phyloP scores from a whole-genome alignment of 148 eudicot genomes.

The Heliosperma pusillum region DNA sequence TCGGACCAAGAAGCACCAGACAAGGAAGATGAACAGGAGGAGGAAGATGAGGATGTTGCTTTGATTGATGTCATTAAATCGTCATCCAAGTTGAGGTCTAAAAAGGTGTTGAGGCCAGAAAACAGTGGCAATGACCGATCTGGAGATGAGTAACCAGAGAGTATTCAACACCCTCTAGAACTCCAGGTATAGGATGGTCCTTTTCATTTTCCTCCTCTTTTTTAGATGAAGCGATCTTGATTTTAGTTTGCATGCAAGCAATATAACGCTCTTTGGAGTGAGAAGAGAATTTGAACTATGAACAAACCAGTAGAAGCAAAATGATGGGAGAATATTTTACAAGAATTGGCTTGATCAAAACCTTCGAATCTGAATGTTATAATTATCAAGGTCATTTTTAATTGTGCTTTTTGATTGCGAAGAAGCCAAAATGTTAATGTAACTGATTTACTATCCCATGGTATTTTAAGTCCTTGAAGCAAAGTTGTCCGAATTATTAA shows the following conservation, averaged over 20 bases:
- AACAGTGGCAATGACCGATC: conserved; percentile 32
- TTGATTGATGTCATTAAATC: conserved; percentile 65
- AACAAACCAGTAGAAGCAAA: too few species aligned
- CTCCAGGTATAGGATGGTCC: conserved; percentile 40
- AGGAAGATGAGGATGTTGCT: conserved; percentile 73
- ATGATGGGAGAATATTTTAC: too few species aligned
- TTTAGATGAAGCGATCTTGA: not conserved
- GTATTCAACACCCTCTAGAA: conserved; percentile 38
- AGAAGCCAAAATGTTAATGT: not conserved
- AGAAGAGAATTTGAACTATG: too few species aligned
- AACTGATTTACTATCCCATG: not conserved
- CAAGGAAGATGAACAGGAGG: conserved; percentile 57
- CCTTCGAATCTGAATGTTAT: too few species aligned
- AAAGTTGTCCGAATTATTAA: not conserved
- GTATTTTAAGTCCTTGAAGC: not conserved
- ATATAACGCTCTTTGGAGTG: not conserved
- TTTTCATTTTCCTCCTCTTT: not conserved
- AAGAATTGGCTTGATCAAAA: too few species aligned
- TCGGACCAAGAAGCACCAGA: conserved; percentile 75
- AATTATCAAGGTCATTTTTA: too few species aligned
- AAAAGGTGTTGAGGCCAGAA: conserved; percentile 43
- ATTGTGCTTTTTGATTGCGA: not conserved
- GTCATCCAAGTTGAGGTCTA: conserved; percentile 66
- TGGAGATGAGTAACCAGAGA: conserved; percentile 36
- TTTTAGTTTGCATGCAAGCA: conserved; percentile 6